Conservation (phyloP, 345 rosid species). For the Firmiana major region DNA sequence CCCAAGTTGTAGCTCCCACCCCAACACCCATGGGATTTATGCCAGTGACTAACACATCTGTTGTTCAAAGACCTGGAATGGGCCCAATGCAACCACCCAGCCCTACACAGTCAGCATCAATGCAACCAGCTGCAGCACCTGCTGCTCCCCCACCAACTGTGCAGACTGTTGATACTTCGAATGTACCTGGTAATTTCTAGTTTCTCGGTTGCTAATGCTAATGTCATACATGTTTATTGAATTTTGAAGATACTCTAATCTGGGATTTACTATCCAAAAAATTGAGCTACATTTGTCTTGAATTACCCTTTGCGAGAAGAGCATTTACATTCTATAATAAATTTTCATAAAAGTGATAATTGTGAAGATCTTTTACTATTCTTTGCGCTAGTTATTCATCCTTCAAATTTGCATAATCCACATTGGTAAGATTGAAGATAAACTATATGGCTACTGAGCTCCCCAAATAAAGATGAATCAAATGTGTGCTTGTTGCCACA, state of each 20-base stretch:
- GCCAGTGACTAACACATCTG: conserved; percentile 53
- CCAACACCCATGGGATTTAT: conserved; percentile 46
- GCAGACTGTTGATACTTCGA: conserved; percentile 85
- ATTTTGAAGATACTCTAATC: not conserved
- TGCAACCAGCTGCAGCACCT: conserved; percentile 58
- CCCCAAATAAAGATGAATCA: not conserved
- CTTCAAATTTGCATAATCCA: not conserved
- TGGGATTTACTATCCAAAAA: not conserved
- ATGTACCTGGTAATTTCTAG: conserved; percentile 67
- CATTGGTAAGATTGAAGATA: not conserved
- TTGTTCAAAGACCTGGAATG: conserved; percentile 63
- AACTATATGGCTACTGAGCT: not conserved
- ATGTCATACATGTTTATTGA: conserved; percentile 8
- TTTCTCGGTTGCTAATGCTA: not conserved
- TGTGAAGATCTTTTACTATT: no score
- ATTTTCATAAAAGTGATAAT: not conserved
- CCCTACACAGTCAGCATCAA: conserved; percentile 48
- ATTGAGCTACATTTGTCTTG: not conserved
- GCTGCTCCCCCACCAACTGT: conserved; percentile 84
- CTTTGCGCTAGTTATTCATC: not conserved
- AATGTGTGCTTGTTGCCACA: not conserved
- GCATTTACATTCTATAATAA: not conserved
- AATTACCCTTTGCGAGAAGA: not conserved
- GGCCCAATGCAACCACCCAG: conserved; percentile 57
- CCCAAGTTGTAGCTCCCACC: conserved; percentile 54